These are phyloP conservation scores for Cytospora mali DNA, from an alignment of 2,329 filamentous ascomycete genomes.

Conservation along the genomic window DNA sequence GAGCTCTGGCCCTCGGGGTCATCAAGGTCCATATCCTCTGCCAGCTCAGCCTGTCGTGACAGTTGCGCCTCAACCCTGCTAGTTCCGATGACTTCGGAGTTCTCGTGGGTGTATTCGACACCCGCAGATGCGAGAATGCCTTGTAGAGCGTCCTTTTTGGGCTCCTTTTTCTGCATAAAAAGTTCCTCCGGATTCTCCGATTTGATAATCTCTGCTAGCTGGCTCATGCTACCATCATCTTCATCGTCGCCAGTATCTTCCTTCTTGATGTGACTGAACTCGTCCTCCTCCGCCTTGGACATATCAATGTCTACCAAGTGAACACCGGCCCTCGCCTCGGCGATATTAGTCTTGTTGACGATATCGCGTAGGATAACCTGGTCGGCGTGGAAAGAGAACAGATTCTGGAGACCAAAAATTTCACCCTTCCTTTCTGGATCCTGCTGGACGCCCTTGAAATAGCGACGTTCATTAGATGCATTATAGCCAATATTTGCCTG, in stretches of 20 bases:
- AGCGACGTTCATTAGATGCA: slow-evolving; percentile 86
- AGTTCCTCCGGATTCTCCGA: slow-evolving; percentile 47
- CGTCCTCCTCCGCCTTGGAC: slow-evolving; percentile 57
- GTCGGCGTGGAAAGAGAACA: slow-evolving; percentile 80
- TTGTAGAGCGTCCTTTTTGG: slow-evolving; percentile 74
- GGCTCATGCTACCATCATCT: slow-evolving; percentile 70
- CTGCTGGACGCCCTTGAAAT: slow-evolving; percentile 93
- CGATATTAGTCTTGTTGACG: slow-evolving; percentile 97
- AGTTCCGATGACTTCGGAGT: slow-evolving; percentile 90
- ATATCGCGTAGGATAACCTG: slow-evolving; percentile 88
- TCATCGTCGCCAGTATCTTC: slow-evolving; percentile 50
- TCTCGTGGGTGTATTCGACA: slow-evolving; percentile 95
- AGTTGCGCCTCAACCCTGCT: slow-evolving; percentile 89
- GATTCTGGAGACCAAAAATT: slow-evolving; percentile 86
- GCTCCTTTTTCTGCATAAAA: slow-evolving; percentile 40
- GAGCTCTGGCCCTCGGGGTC: slow-evolving; percentile 47
- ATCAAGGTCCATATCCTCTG: slow-evolving; percentile 44
- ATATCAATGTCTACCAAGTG: slow-evolving; percentile 76
- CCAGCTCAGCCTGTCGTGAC: slow-evolving; percentile 72
- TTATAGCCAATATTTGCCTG: slow-evolving; percentile 98
- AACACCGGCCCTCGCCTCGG: slow-evolving; percentile 86
- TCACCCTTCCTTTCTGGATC: slow-evolving; percentile 82
- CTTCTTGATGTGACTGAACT: slow-evolving; percentile 46
- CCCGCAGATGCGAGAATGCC: slow-evolving; percentile 87
- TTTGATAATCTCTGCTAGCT: slow-evolving; percentile 66